Base-by-base conservation (phyloP, 148 eudicot species). In the Rhododendron vialii region DNA sequence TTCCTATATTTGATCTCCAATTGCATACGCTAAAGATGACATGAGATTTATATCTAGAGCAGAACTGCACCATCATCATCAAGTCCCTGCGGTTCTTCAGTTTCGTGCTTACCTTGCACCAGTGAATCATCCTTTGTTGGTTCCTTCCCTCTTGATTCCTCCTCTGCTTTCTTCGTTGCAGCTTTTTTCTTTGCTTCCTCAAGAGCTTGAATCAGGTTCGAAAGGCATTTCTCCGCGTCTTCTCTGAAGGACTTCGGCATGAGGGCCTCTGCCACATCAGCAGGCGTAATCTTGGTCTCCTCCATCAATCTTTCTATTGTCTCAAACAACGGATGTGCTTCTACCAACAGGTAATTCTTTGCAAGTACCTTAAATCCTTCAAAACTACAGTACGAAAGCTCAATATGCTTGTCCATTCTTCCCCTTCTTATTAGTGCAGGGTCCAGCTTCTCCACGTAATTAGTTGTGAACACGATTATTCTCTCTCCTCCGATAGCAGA, bases 331-430 rank as follows among this genome's bases (percentile, higher is more conserved):
- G 30, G 87, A 84, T 90, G 91, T 6, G 85, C 88, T 57, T 90
- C 92, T 8, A 92, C n/a, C 51, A 38, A 35, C 90, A 90, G 87
- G 87, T 93, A 93, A 84, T 91, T 93, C 85, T 90, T 90, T 0
- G 88, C 93, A 1, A 92, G 88, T 15, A 91, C 92, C 86, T 88
- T 92, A 85, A 93, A 92, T 75, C 93, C 93, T 57, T 92, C 91
- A 20, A 89, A 91, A 53, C 89, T 81, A 38, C 94, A 93, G 28
- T 90, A 92, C 1, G 92, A 86, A 84, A 93, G 86, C 87, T 92
- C 92, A 2, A 93, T 90, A 45, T 93, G 96, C 87, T 87, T 90
- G 65, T 93, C 96, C 96, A 92, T 93, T 63, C 94, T 86, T 3
- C 95, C 95, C 26, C 88, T 87, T 41, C 95, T 82, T 41, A 92